A percentile compares a stretch with the other conserved stretches of the same genome.
Conservation (phyloP, 768 basidiomycete genomes). For the Leccinum rimulosum region DNA sequence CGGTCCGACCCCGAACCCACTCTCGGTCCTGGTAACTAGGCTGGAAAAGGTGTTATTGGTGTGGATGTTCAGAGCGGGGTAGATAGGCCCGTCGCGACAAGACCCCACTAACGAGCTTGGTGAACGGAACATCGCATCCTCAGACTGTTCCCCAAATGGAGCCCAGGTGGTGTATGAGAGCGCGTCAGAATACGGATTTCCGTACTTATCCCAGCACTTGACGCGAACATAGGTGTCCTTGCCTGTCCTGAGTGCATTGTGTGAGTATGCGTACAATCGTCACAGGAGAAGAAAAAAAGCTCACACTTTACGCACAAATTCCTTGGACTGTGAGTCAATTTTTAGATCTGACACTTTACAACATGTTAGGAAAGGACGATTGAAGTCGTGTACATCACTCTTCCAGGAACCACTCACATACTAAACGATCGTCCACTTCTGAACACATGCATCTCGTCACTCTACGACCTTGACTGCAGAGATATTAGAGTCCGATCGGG, state of each 20-base stretch:
- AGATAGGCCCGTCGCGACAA: background rate
- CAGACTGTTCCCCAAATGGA: constrained; percentile 12
- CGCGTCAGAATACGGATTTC: constrained; percentile 57
- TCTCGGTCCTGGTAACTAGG: background rate
- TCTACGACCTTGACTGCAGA: no score
- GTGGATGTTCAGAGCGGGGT: constrained; percentile 4
- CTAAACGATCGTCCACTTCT: no score
- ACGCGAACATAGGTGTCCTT: constrained; percentile 61
- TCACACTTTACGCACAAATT: constrained; percentile 63
- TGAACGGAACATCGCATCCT: constrained; percentile 31
- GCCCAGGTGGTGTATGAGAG: constrained; percentile 50
- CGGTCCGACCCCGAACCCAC: constrained; percentile 10
- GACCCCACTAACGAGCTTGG: constrained; percentile 11
- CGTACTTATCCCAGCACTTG: constrained; percentile 74
- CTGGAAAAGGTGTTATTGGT: constrained; percentile 17
- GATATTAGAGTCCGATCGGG: no score
- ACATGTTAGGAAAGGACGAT: no score
- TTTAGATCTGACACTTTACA: no score
- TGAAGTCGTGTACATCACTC: no score
- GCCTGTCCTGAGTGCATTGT: constrained; percentile 39
- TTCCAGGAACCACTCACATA: no score
- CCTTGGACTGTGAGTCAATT: no score
- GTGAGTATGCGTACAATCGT: background rate
- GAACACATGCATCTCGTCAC: no score
- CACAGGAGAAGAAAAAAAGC: constrained; percentile 9